phyloP scores from a whole-genome alignment of 2,329 filamentous ascomycete species.

The Claviceps sp. region DNA sequence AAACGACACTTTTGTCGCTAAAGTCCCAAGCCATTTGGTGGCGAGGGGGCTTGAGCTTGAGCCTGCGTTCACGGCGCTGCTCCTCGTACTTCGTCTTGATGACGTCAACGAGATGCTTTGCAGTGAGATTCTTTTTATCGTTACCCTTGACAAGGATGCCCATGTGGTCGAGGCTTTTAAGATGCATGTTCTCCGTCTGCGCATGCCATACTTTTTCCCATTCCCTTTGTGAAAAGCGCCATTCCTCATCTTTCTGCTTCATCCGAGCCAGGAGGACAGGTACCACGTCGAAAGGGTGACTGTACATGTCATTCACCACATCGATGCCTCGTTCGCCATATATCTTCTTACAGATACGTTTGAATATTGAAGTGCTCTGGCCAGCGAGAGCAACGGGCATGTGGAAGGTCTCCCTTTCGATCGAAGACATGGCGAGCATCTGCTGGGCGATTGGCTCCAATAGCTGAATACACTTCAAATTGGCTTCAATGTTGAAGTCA shows the following conservation, averaged over 20 bases:
- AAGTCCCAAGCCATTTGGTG: constrained; percentile 70
- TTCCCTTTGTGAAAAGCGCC: constrained; percentile 91
- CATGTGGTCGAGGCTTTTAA: constrained; percentile 94
- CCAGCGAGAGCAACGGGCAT: constrained; percentile 77
- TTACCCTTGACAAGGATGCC: constrained; percentile 75
- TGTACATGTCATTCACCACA: constrained; percentile 78
- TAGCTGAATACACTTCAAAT: constrained; percentile 86
- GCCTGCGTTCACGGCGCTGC: constrained; percentile 58
- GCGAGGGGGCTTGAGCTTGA: constrained; percentile 46
- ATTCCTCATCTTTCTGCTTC: constrained; percentile 94
- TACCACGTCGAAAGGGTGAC: constrained; percentile 71
- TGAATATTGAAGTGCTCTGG: constrained; percentile 92
- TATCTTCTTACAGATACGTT: constrained; percentile 93
- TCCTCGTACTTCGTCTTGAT: constrained; percentile 91
- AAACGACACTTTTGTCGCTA: constrained; percentile 53
- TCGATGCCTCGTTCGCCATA: constrained; percentile 80
- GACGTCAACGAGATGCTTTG: constrained; percentile 78
- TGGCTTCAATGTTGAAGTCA: constrained; percentile 95
- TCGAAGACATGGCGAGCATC: constrained; percentile 63
- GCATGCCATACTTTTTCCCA: constrained; percentile 99
- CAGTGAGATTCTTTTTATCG: constrained; percentile 84
- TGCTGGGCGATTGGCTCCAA: constrained; percentile 89
- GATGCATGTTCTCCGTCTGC: constrained; percentile 88
- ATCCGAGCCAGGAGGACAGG: constrained; percentile 78
- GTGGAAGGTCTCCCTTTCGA: constrained; percentile 60